These are phyloP conservation scores for Urtica urens DNA, from an alignment of 306 rosid species.

Conservation along the genomic window DNA sequence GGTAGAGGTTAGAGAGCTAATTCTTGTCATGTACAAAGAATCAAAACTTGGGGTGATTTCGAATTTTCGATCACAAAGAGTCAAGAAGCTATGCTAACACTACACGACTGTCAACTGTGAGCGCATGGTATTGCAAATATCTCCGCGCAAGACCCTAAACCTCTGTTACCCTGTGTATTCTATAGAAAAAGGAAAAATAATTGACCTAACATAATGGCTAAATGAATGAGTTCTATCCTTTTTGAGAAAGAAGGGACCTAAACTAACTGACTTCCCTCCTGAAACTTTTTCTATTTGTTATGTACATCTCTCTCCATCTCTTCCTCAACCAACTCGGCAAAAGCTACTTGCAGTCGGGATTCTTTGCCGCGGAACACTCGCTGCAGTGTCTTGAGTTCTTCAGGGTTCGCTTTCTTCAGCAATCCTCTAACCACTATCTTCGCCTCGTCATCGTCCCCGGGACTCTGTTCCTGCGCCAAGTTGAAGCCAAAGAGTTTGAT, in stretches of 20 bases:
- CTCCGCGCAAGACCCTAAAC: no score
- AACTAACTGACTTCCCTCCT: conserved; percentile 13
- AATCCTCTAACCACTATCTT: conserved; percentile 31
- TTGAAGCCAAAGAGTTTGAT: conserved; percentile 34
- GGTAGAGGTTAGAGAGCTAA: neutral
- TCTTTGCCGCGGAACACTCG: conserved; percentile 34
- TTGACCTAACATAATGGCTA: conserved; percentile 30
- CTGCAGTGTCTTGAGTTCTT: conserved; percentile 42
- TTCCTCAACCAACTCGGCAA: conserved; percentile 37
- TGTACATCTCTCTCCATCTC: conserved; percentile 41
- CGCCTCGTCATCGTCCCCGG: conserved; percentile 26
- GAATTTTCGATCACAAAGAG: neutral
- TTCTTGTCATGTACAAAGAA: conserved; percentile 1
- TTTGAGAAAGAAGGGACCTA: conserved; percentile 39
- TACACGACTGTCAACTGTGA: neutral
- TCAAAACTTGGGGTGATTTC: neutral
- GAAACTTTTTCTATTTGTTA: no score
- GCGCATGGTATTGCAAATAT: neutral
- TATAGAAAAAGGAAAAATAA: conserved; percentile 26
- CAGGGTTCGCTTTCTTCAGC: conserved; percentile 39
- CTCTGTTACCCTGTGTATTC: conserved; percentile 9
- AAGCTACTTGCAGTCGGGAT: conserved; percentile 33
- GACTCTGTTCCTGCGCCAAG: conserved; percentile 22
- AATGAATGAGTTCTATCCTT: conserved; percentile 20
- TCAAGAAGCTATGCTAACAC: neutral